Base-by-base conservation (phyloP, 2,329 filamentous ascomycete genomes). In the Hypoxylon sp. region DNA sequence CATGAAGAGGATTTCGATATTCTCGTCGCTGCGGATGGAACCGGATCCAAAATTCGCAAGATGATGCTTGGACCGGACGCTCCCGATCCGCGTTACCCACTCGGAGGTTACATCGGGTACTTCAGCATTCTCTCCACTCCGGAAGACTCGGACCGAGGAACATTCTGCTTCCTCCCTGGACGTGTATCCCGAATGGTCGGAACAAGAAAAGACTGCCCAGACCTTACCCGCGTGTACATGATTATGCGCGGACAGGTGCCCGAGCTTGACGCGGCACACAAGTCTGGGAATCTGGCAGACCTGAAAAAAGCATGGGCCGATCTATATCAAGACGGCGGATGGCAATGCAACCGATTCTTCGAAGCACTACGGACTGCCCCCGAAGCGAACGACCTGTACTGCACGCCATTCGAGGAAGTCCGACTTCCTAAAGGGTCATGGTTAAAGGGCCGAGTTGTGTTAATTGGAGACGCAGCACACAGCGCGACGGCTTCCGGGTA, bases 11-110 rank as follows among this genome's bases (percentile, higher is more conserved):
- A 70, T 3, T 87, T 77, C 64, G 85, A 87, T 65, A 68, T 87
- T 0, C 68, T 87, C 0, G 78, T 87, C 37, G 84, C 80, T 4
- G 83, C 84, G 2, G 85, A 87, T 59, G 85, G 85, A 0, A 77
- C 82, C 10, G 76, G 78, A 1, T 87, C 84, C 0, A 76, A 76
- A 19, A 79, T 81, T 8, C 76, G 83, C 24, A 75, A 71, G 46
- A 70, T 75, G 28, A 76, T 80, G 52, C 67, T 79, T 3, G 69
- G 70, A 2, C 48, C 67, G 17, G 59, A 70, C 39, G 61, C 62
- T 6, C 46, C 59, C 1, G 70, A 67, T 39, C 59, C 64, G 11
- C 55, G 69, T n/a, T 56, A 58, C 34, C 47, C 47, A 2, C 55
- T 67, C 7, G 70, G 67, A 22, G 55, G 68, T 17, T 68, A 72